A percentile compares a stretch with the other conserved stretches of the same genome.
phyloP scores from a whole-genome alignment of 2,329 filamentous ascomycete species.

The Myriosclerotinia curreyana region DNA sequence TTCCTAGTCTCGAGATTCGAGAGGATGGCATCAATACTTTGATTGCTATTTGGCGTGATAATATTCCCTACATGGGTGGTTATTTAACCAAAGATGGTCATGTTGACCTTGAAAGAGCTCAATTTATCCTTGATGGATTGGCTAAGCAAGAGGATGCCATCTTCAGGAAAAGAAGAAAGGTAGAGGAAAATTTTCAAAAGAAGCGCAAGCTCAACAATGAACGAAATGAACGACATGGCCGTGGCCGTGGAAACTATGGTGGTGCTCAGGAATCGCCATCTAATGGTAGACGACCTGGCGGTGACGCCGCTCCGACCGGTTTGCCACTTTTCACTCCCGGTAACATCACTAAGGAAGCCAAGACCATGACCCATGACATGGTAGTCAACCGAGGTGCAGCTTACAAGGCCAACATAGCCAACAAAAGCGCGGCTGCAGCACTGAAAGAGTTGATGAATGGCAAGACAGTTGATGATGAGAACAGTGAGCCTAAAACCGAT shows the following conservation, averaged over 20 bases:
- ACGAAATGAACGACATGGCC: slow-evolving; percentile 38
- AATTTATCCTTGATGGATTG: slow-evolving; percentile 82
- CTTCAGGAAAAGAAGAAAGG: slow-evolving; percentile 82
- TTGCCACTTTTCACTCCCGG: slow-evolving; percentile 58
- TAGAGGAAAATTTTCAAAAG: slow-evolving; percentile 80
- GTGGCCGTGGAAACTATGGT: slow-evolving; percentile 39
- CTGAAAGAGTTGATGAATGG: slow-evolving; percentile 70
- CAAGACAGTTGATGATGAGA: slow-evolving; percentile 31
- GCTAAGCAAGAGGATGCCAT: slow-evolving; percentile 93
- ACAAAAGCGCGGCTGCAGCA: slow-evolving; percentile 90
- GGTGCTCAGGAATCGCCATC: slow-evolving; percentile 34
- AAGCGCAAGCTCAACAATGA: slow-evolving; percentile 71
- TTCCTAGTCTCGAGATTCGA: slow-evolving; percentile 95
- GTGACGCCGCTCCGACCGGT: slow-evolving; percentile 41
- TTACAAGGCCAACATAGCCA: slow-evolving; percentile 72
- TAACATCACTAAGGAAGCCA: slow-evolving; percentile 54
- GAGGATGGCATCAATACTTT: slow-evolving; percentile 96
- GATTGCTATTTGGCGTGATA: slow-evolving; percentile 95
- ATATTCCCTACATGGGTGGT: slow-evolving; percentile 85
- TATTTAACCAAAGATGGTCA: slow-evolving; percentile 95
- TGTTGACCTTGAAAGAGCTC: slow-evolving; percentile 81
- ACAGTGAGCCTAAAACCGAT: slow-evolving; percentile 21
- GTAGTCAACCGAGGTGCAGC: slow-evolving; percentile 70
- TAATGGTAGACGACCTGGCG: slow-evolving; percentile 32
- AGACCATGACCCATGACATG: slow-evolving; percentile 78